These are phyloP conservation scores for Gymnopilus dilepis DNA, from an alignment of 768 basidiomycete genomes.

Conservation along the genomic window DNA sequence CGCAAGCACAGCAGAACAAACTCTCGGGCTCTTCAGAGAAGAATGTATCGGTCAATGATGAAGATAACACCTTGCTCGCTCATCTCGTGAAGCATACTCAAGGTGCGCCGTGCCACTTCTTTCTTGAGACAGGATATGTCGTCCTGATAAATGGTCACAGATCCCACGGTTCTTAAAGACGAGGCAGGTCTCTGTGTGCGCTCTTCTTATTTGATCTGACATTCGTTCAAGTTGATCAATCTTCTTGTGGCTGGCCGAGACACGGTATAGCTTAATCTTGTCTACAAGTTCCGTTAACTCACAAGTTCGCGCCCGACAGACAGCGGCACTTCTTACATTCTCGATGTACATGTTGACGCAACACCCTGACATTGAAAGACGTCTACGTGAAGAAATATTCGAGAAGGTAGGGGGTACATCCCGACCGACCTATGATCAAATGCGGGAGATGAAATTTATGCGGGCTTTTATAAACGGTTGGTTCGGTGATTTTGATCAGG, in stretches of 20 bases:
- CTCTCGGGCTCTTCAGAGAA: constrained; percentile 25
- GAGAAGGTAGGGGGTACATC: constrained; percentile 40
- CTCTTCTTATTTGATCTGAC: background rate
- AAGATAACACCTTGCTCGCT: constrained; percentile 47
- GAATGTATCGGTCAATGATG: constrained; percentile 27
- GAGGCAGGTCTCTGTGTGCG: constrained; percentile 12
- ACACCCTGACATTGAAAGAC: constrained; percentile 42
- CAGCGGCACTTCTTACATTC: constrained; percentile 46
- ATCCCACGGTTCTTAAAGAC: constrained; percentile 25
- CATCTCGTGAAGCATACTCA: constrained; percentile 54
- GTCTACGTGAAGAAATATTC: constrained; percentile 47
- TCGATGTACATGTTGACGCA: constrained; percentile 48
- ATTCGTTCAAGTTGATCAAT: constrained; percentile 44
- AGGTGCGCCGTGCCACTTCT: constrained; percentile 34
- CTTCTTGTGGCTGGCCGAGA: constrained; percentile 58
- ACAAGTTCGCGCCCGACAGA: constrained; percentile 26
- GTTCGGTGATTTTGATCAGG: background rate
- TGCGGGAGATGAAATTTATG: constrained; percentile 50
- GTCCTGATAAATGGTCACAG: background rate
- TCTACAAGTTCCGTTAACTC: background rate
- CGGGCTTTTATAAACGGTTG: constrained; percentile 39
- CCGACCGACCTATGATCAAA: constrained; percentile 48
- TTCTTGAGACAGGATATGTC: background rate
- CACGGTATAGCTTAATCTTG: constrained; percentile 35
- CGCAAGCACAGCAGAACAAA: constrained; percentile 24